Evolutionary conservation across 257 asterid genomes (phyloP).

Genomic region (Solanum arcanum): DNA sequence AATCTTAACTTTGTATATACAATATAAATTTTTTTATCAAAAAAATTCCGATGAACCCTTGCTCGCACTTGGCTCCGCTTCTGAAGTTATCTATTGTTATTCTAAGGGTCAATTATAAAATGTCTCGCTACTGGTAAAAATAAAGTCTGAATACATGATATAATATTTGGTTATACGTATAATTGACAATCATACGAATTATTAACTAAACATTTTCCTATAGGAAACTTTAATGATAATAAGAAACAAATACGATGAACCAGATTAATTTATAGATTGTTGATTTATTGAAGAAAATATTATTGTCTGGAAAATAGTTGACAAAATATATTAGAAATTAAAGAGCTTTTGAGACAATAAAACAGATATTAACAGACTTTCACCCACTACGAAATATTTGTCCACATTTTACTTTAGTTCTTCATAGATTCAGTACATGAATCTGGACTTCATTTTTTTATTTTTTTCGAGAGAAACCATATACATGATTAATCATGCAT

Average conservation of each 20-base stretch:
- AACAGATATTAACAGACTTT: background rate
- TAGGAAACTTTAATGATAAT: background rate
- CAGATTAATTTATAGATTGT: background rate
- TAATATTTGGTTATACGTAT: no score
- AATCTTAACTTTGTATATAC: background rate
- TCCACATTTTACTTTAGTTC: background rate
- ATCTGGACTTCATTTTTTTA: background rate
- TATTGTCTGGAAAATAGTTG: slow-evolving; percentile 2
- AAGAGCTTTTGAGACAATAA: background rate
- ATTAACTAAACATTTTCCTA: background rate
- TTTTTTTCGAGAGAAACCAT: background rate
- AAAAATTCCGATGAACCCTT: background rate
- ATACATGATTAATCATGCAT: background rate
- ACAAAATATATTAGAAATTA: background rate
- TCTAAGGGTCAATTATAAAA: background rate
- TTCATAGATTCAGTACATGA: slow-evolving; percentile 3
- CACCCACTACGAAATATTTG: background rate
- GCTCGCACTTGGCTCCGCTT: background rate
- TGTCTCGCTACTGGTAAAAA: background rate
- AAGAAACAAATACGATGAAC: background rate
- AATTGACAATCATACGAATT: background rate
- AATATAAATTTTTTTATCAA: no score
- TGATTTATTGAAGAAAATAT: background rate
- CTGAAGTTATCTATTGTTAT: background rate
- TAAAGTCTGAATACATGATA: no score